phyloP scores from a whole-genome alignment of 2,329 filamentous ascomycete genomes.

The Cladosporium cucumerinum region DNA sequence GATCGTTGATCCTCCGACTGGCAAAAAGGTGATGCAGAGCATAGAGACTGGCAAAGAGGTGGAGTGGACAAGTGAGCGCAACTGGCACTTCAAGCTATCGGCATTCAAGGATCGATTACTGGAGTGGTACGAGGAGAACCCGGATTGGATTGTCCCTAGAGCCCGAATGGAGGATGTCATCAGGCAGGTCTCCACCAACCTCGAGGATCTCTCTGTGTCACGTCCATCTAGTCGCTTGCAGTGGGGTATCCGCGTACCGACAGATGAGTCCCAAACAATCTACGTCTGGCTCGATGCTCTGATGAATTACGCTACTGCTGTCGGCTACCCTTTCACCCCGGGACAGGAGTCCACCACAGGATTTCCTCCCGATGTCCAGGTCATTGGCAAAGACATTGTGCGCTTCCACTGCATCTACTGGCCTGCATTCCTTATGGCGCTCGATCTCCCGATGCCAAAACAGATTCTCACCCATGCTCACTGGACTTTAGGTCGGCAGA shows the following conservation, averaged over 20 bases:
- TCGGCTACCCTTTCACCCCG: slow-evolving; percentile 79
- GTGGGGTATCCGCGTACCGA: slow-evolving; percentile 89
- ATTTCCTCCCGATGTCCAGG: slow-evolving; percentile 89
- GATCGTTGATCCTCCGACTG: slow-evolving; percentile 73
- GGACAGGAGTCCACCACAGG: slow-evolving; percentile 60
- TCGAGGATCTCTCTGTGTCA: slow-evolving; percentile 87
- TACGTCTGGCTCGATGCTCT: slow-evolving; percentile 98
- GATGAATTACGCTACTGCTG: slow-evolving; percentile 85
- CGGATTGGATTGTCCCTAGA: slow-evolving; percentile 70
- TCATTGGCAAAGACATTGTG: slow-evolving; percentile 94
- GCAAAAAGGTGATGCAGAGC: slow-evolving; percentile 71
- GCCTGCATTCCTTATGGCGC: slow-evolving; percentile 90
- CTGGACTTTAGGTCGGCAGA: slow-evolving; percentile 86
- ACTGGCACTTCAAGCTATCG: slow-evolving; percentile 92
- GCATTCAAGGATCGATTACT: slow-evolving; percentile 76
- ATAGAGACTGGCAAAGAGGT: slow-evolving; percentile 88
- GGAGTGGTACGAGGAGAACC: slow-evolving; percentile 74
- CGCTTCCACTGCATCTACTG: slow-evolving; percentile 98
- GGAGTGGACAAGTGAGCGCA: slow-evolving; percentile 88
- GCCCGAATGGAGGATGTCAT: slow-evolving; percentile 75
- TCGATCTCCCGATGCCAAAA: slow-evolving; percentile 73
- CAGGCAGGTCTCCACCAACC: slow-evolving; percentile 68
- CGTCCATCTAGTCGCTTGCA: slow-evolving; percentile 71
- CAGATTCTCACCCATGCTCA: slow-evolving; percentile 86
- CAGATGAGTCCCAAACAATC: slow-evolving; percentile 81